Base-by-base conservation (phyloP, 2,329 filamentous ascomycete genomes). In the Graphilbum fragrans region DNA sequence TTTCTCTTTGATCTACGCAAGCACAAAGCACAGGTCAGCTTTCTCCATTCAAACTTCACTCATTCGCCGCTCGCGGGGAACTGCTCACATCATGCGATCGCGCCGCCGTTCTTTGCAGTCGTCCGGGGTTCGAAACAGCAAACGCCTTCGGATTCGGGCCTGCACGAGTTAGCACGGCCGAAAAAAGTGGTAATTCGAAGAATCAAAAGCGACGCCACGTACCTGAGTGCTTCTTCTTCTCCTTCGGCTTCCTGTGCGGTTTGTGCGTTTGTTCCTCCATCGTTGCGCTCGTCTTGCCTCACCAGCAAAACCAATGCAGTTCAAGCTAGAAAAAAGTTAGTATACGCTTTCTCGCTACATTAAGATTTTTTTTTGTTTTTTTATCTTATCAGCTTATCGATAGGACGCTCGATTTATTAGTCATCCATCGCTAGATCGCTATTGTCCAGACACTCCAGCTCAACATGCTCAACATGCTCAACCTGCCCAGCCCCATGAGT, bases 111-210 rank as follows among this genome's bases (percentile, higher is more conserved):
- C 80, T 82, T 45, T 82, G 77, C 52, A 90, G 72, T 56, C 82
- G 83, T 48, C 87, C 88, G 1, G 88, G 86, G 47, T 82, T 81
- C 34, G 85, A 72, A 58, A 83, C 86, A 41, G 86, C 82, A 60
- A 94, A 95, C 14, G 88, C 88, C 64, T 94, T 95, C 3, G 86
- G 85, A 58, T 94, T 94, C 48, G 68, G 70, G 42, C 84, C 85
- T 79, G n/a, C 18, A 5, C 14, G n/a, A 4, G 49, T 58, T 46
- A 58, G 49, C 35, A 17, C 33, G 7, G 2, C 4, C 35, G 25
- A n/a, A n/a, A n/a, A n/a, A n/a, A n/a, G n/a, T n/a, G n/a, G n/a
- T n/a, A n/a, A n/a, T n/a, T n/a, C n/a, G n/a, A n/a, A n/a, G n/a
- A n/a, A n/a, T n/a, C n/a, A n/a, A 3, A 14, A 5, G 11, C 18